Evolutionary conservation across 202 grass and related monocot genomes (phyloP), one percentile per base, ranked within the genome.

Genomic region (Alloteropsis angusta): DNA sequence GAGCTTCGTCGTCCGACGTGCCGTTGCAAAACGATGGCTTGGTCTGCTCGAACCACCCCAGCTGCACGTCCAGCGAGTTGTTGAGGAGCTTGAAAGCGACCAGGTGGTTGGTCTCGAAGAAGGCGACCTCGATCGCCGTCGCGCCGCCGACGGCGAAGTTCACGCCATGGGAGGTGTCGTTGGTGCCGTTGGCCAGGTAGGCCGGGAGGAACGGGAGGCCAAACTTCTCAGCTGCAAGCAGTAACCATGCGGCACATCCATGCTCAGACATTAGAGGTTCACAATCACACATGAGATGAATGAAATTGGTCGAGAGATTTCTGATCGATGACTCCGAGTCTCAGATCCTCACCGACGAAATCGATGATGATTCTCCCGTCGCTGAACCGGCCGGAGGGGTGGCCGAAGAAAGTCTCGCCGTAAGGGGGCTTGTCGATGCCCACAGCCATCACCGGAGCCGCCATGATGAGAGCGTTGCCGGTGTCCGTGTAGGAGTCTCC

Each of bases 61-160:
- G 21, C 64, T 93, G 91, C 10, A 77, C 71, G 12, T 65, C 66
- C 52, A 91, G 32, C 4, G 85, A 91, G 19, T 65, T 78, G 58
- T 88, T 87, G 1, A 85, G 46, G 6, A 87, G 76, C 53, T 78
- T 60, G 28, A 81, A 47, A 16, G 57, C 30, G 3, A 68, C 65
- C 3, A 88, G 19, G 1, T 64, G 50, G 8, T 36, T 88, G 50
- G 42, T 56, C 54, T 91, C 46, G 8, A 79, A 94, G 62, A 82
- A 94, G 41, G 26, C 74, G 7, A 74, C 52, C 17, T 79, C 88
- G 18, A 88, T 78, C n/a, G 83, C 85, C 42, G 91, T 82, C 7
- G 88, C 86, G 4, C 83, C 88, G 3, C 52, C 76, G 28, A 91
- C 71, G 0, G 91, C 88, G 22, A 94, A 94, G 76, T 94, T 84